These are phyloP conservation scores for Tylopilus sp. DNA, from an alignment of 768 basidiomycete genomes.

Conservation along the genomic window DNA sequence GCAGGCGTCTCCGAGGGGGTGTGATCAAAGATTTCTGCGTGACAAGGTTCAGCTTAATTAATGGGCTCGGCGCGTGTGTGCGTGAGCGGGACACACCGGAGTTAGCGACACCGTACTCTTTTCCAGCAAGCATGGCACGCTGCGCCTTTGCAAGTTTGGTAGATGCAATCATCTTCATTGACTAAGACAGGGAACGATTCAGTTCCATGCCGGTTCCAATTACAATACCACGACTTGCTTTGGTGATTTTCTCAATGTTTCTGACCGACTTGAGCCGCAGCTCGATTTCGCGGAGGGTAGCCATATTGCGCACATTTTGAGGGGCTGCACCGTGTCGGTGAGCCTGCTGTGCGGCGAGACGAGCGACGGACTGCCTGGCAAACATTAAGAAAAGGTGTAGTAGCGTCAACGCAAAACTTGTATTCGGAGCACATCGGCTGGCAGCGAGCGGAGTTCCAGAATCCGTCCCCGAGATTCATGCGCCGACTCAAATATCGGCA, in stretches of 20 bases:
- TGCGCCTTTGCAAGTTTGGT: slow-evolving; percentile 96
- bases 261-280: slow-evolving; percentile 91
- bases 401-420: neutral
- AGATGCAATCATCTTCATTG: slow-evolving; percentile 99
- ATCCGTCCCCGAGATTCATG: slow-evolving; percentile 15
- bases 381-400: slow-evolving; percentile 36
- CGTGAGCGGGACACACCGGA: slow-evolving; percentile 49
- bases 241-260: slow-evolving; percentile 99
- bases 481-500: slow-evolving; percentile 30
- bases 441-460: slow-evolving; percentile 23
- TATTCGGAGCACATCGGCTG: slow-evolving; percentile 36
- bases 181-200: slow-evolving; percentile 41
- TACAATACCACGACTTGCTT: slow-evolving; percentile 48
- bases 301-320: slow-evolving; percentile 78
- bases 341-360: slow-evolving; percentile 39
- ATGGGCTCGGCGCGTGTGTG: neutral
- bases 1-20: slow-evolving; percentile 62
- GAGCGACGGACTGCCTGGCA: slow-evolving; percentile 46
- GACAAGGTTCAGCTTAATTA: slow-evolving; percentile 8
- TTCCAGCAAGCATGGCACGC: slow-evolving; percentile 87
- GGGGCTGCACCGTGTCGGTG: slow-evolving; percentile 37
- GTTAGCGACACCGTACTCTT: slow-evolving; percentile 91
- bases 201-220: neutral
- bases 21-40: slow-evolving; percentile 83
- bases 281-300: slow-evolving; percentile 97